A percentile compares a stretch with the other conserved stretches of the same genome.
Conservation (phyloP, 306 rosid genomes). For the Oxytropis ochrocephala region DNA sequence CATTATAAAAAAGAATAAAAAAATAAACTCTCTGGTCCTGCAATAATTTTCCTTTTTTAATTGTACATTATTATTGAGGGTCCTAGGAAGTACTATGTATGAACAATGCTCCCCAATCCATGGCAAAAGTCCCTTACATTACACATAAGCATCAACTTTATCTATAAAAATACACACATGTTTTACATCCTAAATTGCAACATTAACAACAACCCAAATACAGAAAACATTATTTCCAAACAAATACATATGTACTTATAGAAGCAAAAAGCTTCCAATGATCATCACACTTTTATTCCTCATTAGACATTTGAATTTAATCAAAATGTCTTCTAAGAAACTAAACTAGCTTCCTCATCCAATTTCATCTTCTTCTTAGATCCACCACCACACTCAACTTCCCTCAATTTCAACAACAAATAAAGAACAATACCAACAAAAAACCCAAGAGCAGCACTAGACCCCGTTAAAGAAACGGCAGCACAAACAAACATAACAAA, state of each 20-base stretch:
- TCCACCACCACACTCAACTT: slow-evolving; percentile 36
- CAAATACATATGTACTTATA: not conserved
- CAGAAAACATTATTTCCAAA: not conserved
- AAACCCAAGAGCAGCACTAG: slow-evolving; percentile 71
- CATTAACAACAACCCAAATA: not conserved
- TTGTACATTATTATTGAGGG: too few relatives aligned
- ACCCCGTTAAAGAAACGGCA: slow-evolving; percentile 70
- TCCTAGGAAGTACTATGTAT: too few relatives aligned
- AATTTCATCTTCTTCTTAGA: slow-evolving; percentile 1
- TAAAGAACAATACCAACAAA: slow-evolving; percentile 63
- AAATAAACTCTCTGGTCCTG: too few relatives aligned
- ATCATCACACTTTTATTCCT: not conserved
- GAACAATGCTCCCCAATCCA: not conserved
- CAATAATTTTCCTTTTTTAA: too few relatives aligned
- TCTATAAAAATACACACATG: not conserved
- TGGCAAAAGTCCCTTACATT: not conserved
- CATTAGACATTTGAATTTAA: too few relatives aligned
- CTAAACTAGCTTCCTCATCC: slow-evolving; percentile 28
- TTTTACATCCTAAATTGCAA: not conserved
- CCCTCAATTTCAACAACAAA: slow-evolving; percentile 50
- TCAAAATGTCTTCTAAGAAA: not conserved
- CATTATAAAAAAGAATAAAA: too few relatives aligned
- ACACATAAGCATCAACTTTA: not conserved
- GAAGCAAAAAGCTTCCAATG: not conserved
- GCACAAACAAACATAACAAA: slow-evolving; percentile 77